These are phyloP conservation scores for Boletus reticulatus DNA, from an alignment of 768 basidiomycete species.

Conservation along the genomic window DNA sequence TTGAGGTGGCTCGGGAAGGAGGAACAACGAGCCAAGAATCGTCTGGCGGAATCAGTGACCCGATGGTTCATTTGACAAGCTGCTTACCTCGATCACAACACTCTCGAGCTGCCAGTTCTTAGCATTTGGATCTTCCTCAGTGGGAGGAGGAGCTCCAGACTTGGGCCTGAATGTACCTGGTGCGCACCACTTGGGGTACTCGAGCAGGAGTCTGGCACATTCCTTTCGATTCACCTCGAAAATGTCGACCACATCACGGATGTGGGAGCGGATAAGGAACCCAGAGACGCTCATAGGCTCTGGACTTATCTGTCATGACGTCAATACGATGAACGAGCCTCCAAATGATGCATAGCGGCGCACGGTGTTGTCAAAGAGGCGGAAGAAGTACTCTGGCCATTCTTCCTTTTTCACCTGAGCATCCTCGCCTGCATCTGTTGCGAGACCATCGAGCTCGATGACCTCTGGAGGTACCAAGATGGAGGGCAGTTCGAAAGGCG, in stretches of 20 bases:
- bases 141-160: conserved; percentile 51
- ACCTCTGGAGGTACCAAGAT: conserved; percentile 87
- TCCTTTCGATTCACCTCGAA: conserved; percentile 98
- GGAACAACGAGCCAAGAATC: conserved; percentile 68
- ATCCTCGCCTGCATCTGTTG: conserved; percentile 68
- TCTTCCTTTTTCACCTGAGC: conserved; percentile 77
- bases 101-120: conserved; percentile 90
- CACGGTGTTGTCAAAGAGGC: conserved; percentile 62
- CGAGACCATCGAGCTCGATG: conserved; percentile 73
- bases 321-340: not conserved
- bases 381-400: conserved; percentile 71
- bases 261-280: conserved; percentile 71
- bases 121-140: conserved; percentile 49
- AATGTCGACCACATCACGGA: conserved; percentile 79
- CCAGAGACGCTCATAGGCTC: conserved; percentile 72
- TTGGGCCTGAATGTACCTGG: conserved; percentile 83
- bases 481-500: conserved; percentile 67
- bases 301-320: conserved; percentile 61
- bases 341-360: conserved; percentile 6
- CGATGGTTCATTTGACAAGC: not conserved
- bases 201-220: conserved; percentile 80
- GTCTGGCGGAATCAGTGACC: conserved; percentile 41
- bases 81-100: conserved; percentile 74
- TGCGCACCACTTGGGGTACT: conserved; percentile 81
- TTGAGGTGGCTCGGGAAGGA: conserved; percentile 74